A percentile compares a stretch with the other conserved stretches of the same genome.
Evolutionary conservation across 2,329 filamentous ascomycete species (phyloP).

Genomic region (Mycosphaerella sp.): DNA sequence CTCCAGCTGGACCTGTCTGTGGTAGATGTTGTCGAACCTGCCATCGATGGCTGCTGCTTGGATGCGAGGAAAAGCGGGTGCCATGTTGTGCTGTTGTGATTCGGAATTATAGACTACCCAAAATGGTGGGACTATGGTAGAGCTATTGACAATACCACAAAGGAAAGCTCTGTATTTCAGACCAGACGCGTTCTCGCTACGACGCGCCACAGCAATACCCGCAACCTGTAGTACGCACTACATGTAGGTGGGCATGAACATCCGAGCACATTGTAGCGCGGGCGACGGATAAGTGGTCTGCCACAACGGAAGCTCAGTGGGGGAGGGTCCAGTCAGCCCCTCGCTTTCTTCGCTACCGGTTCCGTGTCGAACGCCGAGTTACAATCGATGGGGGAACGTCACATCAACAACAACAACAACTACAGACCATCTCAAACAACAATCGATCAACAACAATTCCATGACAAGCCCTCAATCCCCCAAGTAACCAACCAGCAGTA

Average conservation of each 20-base stretch:
- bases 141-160: background rate
- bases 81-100: slow-evolving; percentile 18
- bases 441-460: no score
- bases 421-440: no score
- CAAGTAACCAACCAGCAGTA: no score
- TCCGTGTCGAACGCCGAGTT: background rate
- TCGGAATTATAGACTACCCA: background rate
- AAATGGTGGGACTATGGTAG: background rate
- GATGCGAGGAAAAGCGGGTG: slow-evolving; percentile 31
- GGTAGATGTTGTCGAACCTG: slow-evolving; percentile 42
- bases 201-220: background rate
- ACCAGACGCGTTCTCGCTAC: background rate
- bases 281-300: background rate
- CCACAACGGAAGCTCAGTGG: background rate
- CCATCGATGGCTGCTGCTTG: slow-evolving; percentile 42
- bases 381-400: background rate
- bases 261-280: background rate
- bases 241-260: no score
- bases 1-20: slow-evolving; percentile 44
- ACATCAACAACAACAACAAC: background rate
- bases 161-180: background rate
- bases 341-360: background rate
- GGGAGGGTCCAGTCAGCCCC: no score
- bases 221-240: no score
- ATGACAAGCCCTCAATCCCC: no score